phyloP scores from a whole-genome alignment of 106 monocot species.

The Cymbidium sinense region DNA sequence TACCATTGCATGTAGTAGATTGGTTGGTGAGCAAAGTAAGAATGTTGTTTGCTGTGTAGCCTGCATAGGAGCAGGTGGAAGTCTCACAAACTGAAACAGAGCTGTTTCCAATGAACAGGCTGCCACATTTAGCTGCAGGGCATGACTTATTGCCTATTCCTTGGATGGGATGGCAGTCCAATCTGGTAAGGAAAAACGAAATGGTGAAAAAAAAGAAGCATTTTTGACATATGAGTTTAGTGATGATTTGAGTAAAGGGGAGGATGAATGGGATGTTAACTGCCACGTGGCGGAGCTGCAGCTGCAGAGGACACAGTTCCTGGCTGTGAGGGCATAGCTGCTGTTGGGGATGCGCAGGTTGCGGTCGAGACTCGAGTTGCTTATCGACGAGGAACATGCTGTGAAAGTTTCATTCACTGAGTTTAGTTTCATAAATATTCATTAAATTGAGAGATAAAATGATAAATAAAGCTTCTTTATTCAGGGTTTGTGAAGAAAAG shows the following conservation, averaged over 20 bases:
- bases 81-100: slow-evolving; percentile 19
- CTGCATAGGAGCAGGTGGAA: slow-evolving; percentile 30
- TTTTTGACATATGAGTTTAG: background rate
- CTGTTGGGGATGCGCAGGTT: slow-evolving; percentile 32
- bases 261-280: slow-evolving; percentile 8
- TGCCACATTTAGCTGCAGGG: slow-evolving; percentile 32
- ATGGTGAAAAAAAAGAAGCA: background rate
- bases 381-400: slow-evolving; percentile 47
- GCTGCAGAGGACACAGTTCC: slow-evolving; percentile 36
- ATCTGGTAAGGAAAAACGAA: slow-evolving; percentile 1
- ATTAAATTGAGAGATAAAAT: background rate
- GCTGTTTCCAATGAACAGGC: slow-evolving; percentile 29
- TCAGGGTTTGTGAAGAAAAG: background rate
- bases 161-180: slow-evolving; percentile 28
- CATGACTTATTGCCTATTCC: slow-evolving; percentile 28
- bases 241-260: background rate
- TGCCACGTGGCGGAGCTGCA: slow-evolving; percentile 36
- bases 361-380: slow-evolving; percentile 17
- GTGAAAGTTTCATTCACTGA: background rate
- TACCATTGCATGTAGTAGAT: slow-evolving; percentile 13
- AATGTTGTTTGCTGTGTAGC: slow-evolving; percentile 35
- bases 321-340: slow-evolving; percentile 41
- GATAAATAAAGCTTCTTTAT: background rate
- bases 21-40: slow-evolving; percentile 25
- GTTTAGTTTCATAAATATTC: background rate